phyloP scores from a whole-genome alignment of 257 asterid species.

The Gynochthodes officinalis region DNA sequence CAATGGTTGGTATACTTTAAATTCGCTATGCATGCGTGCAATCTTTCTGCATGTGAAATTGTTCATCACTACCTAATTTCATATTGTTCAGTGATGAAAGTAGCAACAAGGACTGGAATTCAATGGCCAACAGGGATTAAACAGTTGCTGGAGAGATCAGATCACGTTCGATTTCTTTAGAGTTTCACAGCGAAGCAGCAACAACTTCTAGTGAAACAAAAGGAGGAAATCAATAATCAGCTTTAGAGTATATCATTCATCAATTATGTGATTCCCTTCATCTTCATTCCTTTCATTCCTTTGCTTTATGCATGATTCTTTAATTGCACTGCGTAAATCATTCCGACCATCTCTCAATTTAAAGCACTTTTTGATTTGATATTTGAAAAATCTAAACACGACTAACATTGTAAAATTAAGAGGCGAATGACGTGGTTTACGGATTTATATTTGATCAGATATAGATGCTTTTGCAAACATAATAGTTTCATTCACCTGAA shows the following conservation, averaged over 20 bases:
- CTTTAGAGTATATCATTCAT: neutral
- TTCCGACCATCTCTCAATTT: no score
- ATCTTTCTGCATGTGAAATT: neutral
- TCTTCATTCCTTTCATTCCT: neutral
- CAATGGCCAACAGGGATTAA: neutral
- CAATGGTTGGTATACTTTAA: neutral
- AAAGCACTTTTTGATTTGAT: no score
- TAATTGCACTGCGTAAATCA: no score
- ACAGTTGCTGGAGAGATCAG: neutral
- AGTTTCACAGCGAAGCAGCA: neutral
- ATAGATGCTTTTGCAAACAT: no score
- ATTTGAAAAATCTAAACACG: no score
- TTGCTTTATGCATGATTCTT: neutral
- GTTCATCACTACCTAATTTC: neutral
- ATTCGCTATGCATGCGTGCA: neutral
- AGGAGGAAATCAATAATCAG: neutral
- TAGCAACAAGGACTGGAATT: neutral
- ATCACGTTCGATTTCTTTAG: neutral
- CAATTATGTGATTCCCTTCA: neutral
- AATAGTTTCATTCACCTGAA: no score
- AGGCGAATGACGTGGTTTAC: no score
- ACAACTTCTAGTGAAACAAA: neutral
- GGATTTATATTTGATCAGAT: no score
- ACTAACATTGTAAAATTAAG: no score
- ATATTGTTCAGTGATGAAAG: neutral